Conservation (phyloP, 1,139 yeast species). For the Blastobotrys indianensis region DNA sequence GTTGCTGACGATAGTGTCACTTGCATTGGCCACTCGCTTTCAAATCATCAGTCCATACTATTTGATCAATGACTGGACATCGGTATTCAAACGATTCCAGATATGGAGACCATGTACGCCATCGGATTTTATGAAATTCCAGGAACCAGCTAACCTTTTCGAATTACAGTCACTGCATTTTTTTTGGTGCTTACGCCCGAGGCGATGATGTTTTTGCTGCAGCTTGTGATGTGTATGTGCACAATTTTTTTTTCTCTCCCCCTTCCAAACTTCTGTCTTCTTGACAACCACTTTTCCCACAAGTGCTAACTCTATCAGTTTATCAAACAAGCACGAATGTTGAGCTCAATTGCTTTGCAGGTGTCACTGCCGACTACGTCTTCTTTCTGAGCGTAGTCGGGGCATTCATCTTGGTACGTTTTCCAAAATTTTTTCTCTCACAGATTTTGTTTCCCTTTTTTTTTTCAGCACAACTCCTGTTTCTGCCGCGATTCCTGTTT, state of each 20-base stretch:
- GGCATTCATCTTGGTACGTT: constrained; percentile 30
- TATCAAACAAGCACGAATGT: constrained; percentile 30
- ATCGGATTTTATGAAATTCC: constrained; percentile 13
- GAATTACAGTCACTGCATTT: constrained; percentile 29
- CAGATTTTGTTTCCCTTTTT: no score
- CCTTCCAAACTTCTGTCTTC: constrained; percentile 4
- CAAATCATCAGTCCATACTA: constrained; percentile 18
- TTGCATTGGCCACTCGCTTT: constrained; percentile 23
- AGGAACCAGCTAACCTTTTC: neutral
- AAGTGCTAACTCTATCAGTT: constrained; percentile 18
- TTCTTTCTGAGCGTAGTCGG: constrained; percentile 30
- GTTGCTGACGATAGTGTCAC: constrained; percentile 21
- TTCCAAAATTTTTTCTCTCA: constrained; percentile 7
- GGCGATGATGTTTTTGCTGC: constrained; percentile 28
- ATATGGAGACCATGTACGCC: constrained; percentile 34
- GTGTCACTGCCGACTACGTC: constrained; percentile 29
- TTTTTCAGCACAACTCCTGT: constrained; percentile 25
- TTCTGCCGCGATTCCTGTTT: constrained; percentile 30
- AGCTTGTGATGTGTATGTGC: constrained; percentile 28
- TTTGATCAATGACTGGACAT: constrained; percentile 29
- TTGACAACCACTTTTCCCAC: constrained; percentile 3
- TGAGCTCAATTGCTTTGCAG: constrained; percentile 30
- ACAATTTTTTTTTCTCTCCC: constrained; percentile 4
- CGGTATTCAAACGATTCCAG: constrained; percentile 23
- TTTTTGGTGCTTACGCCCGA: constrained; percentile 25